A percentile compares a stretch with the other conserved stretches of the same genome.
Conservation (phyloP, 1,139 yeast genomes). For the Candida freyschussii region DNA sequence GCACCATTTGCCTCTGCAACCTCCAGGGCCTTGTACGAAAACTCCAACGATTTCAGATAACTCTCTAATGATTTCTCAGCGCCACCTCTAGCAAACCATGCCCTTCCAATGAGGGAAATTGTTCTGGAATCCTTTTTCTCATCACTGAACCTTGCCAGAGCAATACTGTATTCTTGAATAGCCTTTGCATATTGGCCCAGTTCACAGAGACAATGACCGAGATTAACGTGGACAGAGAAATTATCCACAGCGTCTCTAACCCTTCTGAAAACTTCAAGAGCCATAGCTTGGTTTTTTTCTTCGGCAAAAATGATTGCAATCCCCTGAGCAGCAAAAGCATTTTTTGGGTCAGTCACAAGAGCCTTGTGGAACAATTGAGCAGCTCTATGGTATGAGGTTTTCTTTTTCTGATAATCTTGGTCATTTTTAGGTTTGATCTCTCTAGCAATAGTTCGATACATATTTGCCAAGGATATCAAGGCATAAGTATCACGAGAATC, state of each 20-base stretch:
- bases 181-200: slow-evolving; percentile 80
- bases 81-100: slow-evolving; percentile 83
- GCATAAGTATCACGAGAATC: slow-evolving; percentile 91
- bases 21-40: slow-evolving; percentile 53
- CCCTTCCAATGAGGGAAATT: slow-evolving; percentile 73
- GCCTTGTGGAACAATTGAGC: slow-evolving; percentile 89
- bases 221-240: slow-evolving; percentile 74
- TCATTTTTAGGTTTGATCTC: slow-evolving; percentile 54
- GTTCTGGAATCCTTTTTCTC: slow-evolving; percentile 51
- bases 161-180: slow-evolving; percentile 82
- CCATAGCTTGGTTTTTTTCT: slow-evolving; percentile 68
- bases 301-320: slow-evolving; percentile 91
- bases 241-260: slow-evolving; percentile 87
- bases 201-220: slow-evolving; percentile 85
- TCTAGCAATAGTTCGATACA: slow-evolving; percentile 78
- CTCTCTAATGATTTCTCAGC: slow-evolving; percentile 60
- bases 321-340: slow-evolving; percentile 97
- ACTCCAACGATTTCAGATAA: slow-evolving; percentile 57
- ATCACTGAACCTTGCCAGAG: slow-evolving; percentile 60
- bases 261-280: slow-evolving; percentile 82
- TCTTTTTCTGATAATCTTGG: slow-evolving; percentile 60
- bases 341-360: slow-evolving; percentile 72
- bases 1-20: slow-evolving; percentile 32
- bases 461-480: slow-evolving; percentile 81
- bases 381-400: slow-evolving; percentile 79